phyloP scores from a whole-genome alignment of 2,329 filamentous ascomycete genomes.

The Xylaria digitata region DNA sequence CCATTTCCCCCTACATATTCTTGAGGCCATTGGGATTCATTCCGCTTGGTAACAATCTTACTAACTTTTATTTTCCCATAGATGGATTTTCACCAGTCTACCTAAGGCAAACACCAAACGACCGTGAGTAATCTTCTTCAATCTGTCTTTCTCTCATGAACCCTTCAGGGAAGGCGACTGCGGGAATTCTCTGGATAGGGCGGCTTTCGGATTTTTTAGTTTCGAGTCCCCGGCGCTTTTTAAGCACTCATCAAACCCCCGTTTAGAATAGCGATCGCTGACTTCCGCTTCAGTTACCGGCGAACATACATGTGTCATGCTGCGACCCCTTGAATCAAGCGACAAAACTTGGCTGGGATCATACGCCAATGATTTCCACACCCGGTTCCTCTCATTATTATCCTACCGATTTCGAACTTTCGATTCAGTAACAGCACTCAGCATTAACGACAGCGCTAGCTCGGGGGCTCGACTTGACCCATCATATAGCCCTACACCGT shows the following conservation, averaged over 20 bases:
- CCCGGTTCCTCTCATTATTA: slow-evolving; percentile 87
- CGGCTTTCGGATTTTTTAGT: too few relatives aligned
- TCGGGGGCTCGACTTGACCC: slow-evolving; percentile 75
- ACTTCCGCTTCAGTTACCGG: slow-evolving; percentile 72
- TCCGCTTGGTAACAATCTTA: not conserved
- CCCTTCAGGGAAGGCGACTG: too few relatives aligned
- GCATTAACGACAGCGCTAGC: slow-evolving; percentile 87
- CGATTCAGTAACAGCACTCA: slow-evolving; percentile 79
- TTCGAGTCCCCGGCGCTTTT: not conserved
- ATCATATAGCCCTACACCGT: slow-evolving; percentile 61
- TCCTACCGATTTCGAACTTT: slow-evolving; percentile 94
- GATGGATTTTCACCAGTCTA: slow-evolving; percentile 88
- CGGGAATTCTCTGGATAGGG: not conserved
- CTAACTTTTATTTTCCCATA: slow-evolving; percentile 17
- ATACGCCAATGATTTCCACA: slow-evolving; percentile 93
- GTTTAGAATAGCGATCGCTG: not conserved
- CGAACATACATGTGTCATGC: slow-evolving; percentile 98
- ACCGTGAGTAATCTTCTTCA: slow-evolving; percentile 56
- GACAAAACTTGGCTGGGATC: slow-evolving; percentile 86
- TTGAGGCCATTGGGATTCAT: not conserved
- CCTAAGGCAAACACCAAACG: slow-evolving; percentile 92
- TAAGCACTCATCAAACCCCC: not conserved
- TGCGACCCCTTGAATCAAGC: slow-evolving; percentile 76
- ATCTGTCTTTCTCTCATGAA: not conserved
- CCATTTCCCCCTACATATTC: not conserved